Percentiles rank a stretch among this genome's conserved stretches.
Evolutionary conservation across 139 green algal species (phyloP).

Genomic region (Parachlorella kessleri): DNA sequence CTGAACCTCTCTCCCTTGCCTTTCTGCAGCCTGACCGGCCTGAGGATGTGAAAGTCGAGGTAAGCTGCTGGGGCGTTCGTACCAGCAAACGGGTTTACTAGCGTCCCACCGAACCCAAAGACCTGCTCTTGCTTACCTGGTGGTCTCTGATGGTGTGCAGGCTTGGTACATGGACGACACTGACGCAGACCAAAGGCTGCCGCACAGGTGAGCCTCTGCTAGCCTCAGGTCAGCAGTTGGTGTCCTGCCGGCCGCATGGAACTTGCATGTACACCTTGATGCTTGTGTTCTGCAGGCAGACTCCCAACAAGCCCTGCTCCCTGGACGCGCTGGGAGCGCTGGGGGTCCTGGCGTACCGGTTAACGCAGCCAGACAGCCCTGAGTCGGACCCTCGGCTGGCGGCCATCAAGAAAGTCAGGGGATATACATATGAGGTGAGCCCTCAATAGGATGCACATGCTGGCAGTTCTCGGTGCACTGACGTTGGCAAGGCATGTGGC

Average conservation of each 20-base stretch:
- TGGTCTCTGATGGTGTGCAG: conserved; percentile 43
- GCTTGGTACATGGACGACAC: conserved; percentile 87
- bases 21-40: neutral
- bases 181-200: conserved; percentile 69
- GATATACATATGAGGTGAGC: conserved; percentile 70
- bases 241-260: no score
- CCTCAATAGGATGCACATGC: no score
- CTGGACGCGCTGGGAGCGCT: conserved; percentile 64
- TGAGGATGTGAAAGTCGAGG: neutral
- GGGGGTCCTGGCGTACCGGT: conserved; percentile 82
- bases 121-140: conserved; percentile 26
- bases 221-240: neutral
- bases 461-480: neutral
- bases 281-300: conserved; percentile 42
- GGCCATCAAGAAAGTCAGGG: conserved; percentile 74
- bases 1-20: neutral
- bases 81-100: neutral
- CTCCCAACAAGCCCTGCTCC: conserved; percentile 69
- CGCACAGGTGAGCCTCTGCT: conserved; percentile 59
- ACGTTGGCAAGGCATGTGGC: neutral
- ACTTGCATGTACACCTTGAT: no score
- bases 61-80: neutral
- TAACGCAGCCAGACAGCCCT: conserved; percentile 70
- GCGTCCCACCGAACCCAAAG: neutral
- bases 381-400: conserved; percentile 72